Conservation (phyloP, 352 stramenopile species). For the Pythium scleroteichum region DNA sequence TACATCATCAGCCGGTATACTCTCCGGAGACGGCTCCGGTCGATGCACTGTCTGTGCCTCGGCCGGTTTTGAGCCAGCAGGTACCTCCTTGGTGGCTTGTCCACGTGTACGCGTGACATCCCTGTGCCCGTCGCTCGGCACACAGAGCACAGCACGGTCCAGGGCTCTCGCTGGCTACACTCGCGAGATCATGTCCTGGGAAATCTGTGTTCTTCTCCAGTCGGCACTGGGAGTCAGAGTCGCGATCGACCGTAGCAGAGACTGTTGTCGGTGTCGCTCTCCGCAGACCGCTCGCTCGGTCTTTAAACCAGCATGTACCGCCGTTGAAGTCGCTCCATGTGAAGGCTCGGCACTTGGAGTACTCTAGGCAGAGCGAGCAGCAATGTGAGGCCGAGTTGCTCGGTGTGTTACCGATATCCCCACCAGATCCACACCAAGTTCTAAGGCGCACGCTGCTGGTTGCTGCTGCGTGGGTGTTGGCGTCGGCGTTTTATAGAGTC, state of each 20-base stretch:
- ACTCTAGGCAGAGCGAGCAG: slow-evolving; percentile 12
- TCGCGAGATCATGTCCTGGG: slow-evolving; percentile 1
- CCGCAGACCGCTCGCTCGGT: background rate
- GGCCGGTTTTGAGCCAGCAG: slow-evolving; percentile 3
- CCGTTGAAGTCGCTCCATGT: slow-evolving; percentile 16
- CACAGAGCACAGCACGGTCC: slow-evolving; percentile 4
- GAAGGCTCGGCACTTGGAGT: slow-evolving; percentile 7
- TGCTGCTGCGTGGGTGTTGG: background rate
- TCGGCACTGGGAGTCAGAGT: background rate
- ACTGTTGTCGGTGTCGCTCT: background rate
- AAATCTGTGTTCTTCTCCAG: background rate
- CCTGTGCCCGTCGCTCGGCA: slow-evolving; percentile 5
- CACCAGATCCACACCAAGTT: slow-evolving; percentile 6
- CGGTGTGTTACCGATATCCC: slow-evolving; percentile 6
- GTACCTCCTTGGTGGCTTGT: slow-evolving; percentile 7
- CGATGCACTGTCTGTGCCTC: background rate
- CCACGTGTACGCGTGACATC: slow-evolving; percentile 16
- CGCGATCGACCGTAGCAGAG: slow-evolving; percentile 4
- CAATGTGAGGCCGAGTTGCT: background rate
- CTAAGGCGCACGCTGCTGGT: background rate
- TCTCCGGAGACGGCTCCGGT: background rate
- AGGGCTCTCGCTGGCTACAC: background rate
- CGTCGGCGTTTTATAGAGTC: too few species aligned
- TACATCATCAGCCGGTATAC: background rate
- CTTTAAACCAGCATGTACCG: slow-evolving; percentile 22